phyloP scores from a whole-genome alignment of 345 rosid species.

The Rubroshorea leprosula region DNA sequence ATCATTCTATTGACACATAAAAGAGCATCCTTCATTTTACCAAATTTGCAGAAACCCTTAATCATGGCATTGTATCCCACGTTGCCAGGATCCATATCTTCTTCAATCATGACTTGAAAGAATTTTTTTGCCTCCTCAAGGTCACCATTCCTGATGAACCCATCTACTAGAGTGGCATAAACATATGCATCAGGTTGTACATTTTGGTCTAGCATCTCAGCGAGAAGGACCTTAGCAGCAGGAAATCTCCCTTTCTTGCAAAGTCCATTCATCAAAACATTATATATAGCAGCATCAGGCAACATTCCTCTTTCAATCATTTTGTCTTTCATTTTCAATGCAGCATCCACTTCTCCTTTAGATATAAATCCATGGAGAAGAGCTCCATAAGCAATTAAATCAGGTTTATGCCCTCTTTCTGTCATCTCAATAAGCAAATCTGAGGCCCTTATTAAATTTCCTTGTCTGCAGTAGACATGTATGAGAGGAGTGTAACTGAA shows the following conservation, averaged over 20 bases:
- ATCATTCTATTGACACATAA: slow-evolving; percentile 45
- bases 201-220: slow-evolving; percentile 71
- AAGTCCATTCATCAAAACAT: slow-evolving; percentile 77
- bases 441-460: slow-evolving; percentile 42
- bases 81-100: slow-evolving; percentile 53
- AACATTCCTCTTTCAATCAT: slow-evolving; percentile 58
- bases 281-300: slow-evolving; percentile 78
- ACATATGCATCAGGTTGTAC: slow-evolving; percentile 58
- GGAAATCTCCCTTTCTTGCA: slow-evolving; percentile 65
- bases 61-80: slow-evolving; percentile 81
- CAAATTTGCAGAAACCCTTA: slow-evolving; percentile 77
- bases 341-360: slow-evolving; percentile 60
- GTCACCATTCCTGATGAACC: slow-evolving; percentile 54
- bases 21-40: slow-evolving; percentile 64
- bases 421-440: slow-evolving; percentile 63
- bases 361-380: slow-evolving; percentile 68
- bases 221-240: slow-evolving; percentile 55
- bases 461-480: slow-evolving; percentile 43
- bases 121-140: slow-evolving; percentile 57
- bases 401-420: slow-evolving; percentile 63
- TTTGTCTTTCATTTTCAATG: slow-evolving; percentile 43
- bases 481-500: slow-evolving; percentile 57
- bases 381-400: slow-evolving; percentile 65
- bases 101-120: slow-evolving; percentile 41
- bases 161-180: slow-evolving; percentile 73